Percentiles rank a stretch among this genome's conserved stretches.
phyloP scores from a whole-genome alignment of 2,329 filamentous ascomycete genomes.

The Fulvia fulva region DNA sequence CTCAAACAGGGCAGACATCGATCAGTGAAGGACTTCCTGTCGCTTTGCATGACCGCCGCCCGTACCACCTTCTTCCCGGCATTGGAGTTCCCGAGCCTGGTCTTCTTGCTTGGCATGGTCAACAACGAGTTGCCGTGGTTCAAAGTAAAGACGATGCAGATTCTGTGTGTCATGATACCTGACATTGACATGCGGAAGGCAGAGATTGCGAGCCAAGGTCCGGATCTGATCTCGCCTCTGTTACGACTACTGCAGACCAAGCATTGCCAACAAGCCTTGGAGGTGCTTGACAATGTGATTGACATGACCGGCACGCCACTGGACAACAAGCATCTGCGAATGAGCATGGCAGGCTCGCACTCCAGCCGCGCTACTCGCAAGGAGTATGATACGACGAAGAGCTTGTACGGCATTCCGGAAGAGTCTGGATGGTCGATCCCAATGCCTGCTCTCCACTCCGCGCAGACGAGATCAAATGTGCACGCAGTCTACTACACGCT shows the following conservation, averaged over 20 bases:
- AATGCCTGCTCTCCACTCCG: conserved; percentile 83
- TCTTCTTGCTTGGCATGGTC: conserved; percentile 84
- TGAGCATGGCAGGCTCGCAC: conserved; percentile 94
- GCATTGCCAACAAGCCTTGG: conserved; percentile 85
- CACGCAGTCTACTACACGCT: conserved; percentile 89
- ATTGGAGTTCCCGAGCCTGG: conserved; percentile 78
- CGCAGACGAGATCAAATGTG: conserved; percentile 82
- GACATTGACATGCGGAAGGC: conserved; percentile 90
- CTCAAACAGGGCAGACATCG: conserved; percentile 66
- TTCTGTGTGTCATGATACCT: conserved; percentile 78
- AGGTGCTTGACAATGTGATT: conserved; percentile 92
- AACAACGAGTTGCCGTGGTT: conserved; percentile 88
- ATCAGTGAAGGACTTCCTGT: conserved; percentile 70
- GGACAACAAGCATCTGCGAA: conserved; percentile 89
- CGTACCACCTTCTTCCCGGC: conserved; percentile 74
- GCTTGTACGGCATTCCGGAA: conserved; percentile 93
- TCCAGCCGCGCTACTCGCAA: conserved; percentile 77
- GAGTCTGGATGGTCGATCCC: conserved; percentile 95
- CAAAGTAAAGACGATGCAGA: conserved; percentile 86
- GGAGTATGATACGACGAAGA: conserved; percentile 91
- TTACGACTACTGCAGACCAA: conserved; percentile 86
- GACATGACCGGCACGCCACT: conserved; percentile 81
- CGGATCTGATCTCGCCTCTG: conserved; percentile 90
- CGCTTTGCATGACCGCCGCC: conserved; percentile 68
- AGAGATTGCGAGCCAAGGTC: conserved; percentile 84